Conservation (phyloP, 305 asterid species). For the Nicotiana rustica region DNA sequence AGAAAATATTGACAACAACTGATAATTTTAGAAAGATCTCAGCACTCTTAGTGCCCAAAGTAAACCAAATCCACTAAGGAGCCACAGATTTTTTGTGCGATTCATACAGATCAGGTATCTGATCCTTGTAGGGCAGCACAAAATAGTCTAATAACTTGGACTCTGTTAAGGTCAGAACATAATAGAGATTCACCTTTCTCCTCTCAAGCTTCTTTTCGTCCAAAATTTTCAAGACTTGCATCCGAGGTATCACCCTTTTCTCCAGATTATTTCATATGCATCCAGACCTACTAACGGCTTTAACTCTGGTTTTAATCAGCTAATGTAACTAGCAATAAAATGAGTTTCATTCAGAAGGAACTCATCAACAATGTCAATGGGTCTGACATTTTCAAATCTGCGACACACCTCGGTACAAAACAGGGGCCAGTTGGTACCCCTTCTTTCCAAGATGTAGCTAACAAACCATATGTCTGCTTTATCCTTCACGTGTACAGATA, state of each 20-base stretch:
- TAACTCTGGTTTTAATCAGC: no score
- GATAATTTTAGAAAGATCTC: background rate
- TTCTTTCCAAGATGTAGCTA: no score
- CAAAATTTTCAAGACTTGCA: slow-evolving; percentile 23
- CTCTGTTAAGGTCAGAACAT: background rate
- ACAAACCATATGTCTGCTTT: no score
- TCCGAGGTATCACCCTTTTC: slow-evolving; percentile 28
- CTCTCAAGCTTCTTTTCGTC: slow-evolving; percentile 31
- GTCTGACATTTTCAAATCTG: no score
- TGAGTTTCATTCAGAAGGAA: no score
- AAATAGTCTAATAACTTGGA: slow-evolving; percentile 15
- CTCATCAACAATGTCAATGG: no score
- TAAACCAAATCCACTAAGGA: background rate
- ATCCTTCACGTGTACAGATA: no score
- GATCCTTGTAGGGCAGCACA: slow-evolving; percentile 39
- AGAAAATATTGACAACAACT: background rate
- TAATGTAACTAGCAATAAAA: no score
- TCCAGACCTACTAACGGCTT: no score
- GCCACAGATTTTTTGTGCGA: background rate
- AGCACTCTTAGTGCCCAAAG: background rate
- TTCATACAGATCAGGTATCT: slow-evolving; percentile 30
- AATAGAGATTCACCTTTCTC: background rate
- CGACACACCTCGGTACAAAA: no score
- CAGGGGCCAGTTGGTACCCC: no score
- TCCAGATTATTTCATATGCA: slow-evolving; percentile 21